Percentiles rank a stretch among this genome's conserved stretches.
Evolutionary conservation across 2,329 filamentous ascomycete genomes (phyloP).

Genomic region (Beauveria scarabaeidicola): DNA sequence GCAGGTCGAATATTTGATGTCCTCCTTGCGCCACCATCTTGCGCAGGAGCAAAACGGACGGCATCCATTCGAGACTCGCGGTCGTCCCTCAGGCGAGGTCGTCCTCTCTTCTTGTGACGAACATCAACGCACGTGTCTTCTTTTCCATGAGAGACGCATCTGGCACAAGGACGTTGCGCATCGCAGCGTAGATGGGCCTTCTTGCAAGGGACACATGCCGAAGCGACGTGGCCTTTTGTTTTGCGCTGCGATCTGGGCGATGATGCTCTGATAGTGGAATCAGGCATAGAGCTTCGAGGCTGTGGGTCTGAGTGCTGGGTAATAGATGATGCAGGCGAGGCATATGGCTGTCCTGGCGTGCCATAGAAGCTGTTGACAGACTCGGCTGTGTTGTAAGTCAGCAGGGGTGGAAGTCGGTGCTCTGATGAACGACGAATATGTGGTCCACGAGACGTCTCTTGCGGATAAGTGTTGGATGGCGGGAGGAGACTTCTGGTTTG

Average conservation of each 20-base stretch:
- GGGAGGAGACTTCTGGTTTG: conserved; percentile 13
- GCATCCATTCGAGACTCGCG: conserved; percentile 51
- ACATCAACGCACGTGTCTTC: conserved; percentile 75
- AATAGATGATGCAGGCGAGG: background rate
- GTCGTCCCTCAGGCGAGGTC: conserved; percentile 69
- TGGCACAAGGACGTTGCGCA: conserved; percentile 70
- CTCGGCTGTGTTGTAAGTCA: conserved; percentile 18
- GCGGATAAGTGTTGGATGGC: conserved; percentile 21
- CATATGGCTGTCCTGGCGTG: background rate
- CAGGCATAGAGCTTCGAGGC: background rate
- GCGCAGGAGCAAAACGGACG: conserved; percentile 35
- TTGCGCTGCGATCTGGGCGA: conserved; percentile 57
- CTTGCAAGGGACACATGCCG: conserved; percentile 79
- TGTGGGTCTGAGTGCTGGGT: background rate
- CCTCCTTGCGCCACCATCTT: conserved; percentile 39
- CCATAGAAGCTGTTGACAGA: conserved; percentile 3
- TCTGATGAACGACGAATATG: conserved; percentile 22
- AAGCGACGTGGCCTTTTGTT: conserved; percentile 74
- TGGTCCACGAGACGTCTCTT: conserved; percentile 17
- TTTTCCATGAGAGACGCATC: conserved; percentile 71
- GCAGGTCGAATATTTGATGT: conserved; percentile 42
- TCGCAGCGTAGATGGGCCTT: conserved; percentile 65
- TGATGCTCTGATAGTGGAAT: conserved; percentile 20
- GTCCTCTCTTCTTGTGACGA: conserved; percentile 76
- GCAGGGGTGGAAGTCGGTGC: conserved; percentile 17